These are phyloP conservation scores for Aspergillus fumigatus DNA, from an alignment of 2,329 filamentous ascomycete species.

Conservation along the genomic window DNA sequence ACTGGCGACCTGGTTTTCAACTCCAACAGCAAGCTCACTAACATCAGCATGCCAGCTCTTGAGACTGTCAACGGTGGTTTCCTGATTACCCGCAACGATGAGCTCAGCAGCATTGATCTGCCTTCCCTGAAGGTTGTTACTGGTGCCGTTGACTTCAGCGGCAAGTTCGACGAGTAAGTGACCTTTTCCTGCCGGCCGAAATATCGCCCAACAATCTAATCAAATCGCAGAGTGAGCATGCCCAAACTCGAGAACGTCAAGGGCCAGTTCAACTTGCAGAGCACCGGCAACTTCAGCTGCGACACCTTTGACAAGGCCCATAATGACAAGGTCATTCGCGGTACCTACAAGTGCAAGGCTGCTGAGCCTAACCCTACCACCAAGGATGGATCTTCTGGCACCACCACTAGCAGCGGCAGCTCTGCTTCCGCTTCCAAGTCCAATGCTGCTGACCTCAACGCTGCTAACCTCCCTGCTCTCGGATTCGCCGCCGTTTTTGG, in stretches of 20 bases:
- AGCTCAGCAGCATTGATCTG: conserved; percentile 63
- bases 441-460: conserved; percentile 34
- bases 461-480: conserved; percentile 34
- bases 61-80: conserved; percentile 70
- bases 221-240: conserved; percentile 59
- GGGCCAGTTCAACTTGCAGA: conserved; percentile 67
- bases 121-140: conserved; percentile 62
- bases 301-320: conserved; percentile 47
- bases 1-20: conserved; percentile 53
- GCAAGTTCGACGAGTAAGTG: conserved; percentile 77
- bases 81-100: conserved; percentile 86
- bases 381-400: conserved; percentile 30
- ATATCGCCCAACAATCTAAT: conserved; percentile 28
- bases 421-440: conserved; percentile 30
- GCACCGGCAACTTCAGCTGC: conserved; percentile 61
- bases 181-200: neutral
- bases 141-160: conserved; percentile 80
- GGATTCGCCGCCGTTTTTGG: conserved; percentile 43
- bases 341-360: conserved; percentile 43
- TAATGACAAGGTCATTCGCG: conserved; percentile 42
- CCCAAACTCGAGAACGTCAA: conserved; percentile 63
- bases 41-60: conserved; percentile 71
- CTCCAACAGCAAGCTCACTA: conserved; percentile 56
- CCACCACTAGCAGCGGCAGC: conserved; percentile 20
- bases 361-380: conserved; percentile 33